Percentiles rank a stretch among this genome's conserved stretches.
phyloP scores from a whole-genome alignment of 1,139 yeast genomes.

The Pichia sp. region DNA sequence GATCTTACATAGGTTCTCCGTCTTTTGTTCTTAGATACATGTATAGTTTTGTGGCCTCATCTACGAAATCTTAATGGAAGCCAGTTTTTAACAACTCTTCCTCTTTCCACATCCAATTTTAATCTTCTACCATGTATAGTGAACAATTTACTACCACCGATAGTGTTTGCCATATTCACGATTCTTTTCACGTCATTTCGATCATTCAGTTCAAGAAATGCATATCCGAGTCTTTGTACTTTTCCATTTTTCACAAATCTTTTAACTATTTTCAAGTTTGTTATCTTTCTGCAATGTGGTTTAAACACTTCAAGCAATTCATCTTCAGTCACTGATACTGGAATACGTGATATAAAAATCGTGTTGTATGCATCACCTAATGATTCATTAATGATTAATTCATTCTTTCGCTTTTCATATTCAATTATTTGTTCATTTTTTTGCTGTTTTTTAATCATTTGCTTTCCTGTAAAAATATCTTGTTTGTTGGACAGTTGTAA shows the following conservation, averaged over 20 bases:
- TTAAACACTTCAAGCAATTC: constrained; percentile 43
- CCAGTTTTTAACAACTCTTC: constrained; percentile 71
- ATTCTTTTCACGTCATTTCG: constrained; percentile 55
- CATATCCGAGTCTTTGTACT: constrained; percentile 68
- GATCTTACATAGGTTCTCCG: no score
- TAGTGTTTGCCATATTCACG: constrained; percentile 48
- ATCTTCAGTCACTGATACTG: constrained; percentile 47
- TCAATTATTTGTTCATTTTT: constrained; percentile 5
- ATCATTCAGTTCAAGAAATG: constrained; percentile 65
- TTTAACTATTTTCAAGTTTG: neutral
- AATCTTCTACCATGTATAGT: constrained; percentile 38
- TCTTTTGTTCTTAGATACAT: no score
- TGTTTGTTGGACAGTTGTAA: neutral
- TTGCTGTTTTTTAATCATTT: neutral
- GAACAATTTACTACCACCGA: constrained; percentile 20
- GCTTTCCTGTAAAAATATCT: neutral
- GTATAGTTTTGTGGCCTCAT: no score
- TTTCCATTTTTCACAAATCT: constrained; percentile 17
- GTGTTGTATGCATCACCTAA: constrained; percentile 74
- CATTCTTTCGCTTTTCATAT: constrained; percentile 3
- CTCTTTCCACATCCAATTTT: constrained; percentile 79
- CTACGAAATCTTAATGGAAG: constrained; percentile 61
- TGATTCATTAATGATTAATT: neutral
- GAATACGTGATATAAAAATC: constrained; percentile 47
- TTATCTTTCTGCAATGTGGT: neutral